Evolutionary conservation across 1,139 yeast genomes (phyloP).

Genomic region (Yamadazyma oceani): DNA sequence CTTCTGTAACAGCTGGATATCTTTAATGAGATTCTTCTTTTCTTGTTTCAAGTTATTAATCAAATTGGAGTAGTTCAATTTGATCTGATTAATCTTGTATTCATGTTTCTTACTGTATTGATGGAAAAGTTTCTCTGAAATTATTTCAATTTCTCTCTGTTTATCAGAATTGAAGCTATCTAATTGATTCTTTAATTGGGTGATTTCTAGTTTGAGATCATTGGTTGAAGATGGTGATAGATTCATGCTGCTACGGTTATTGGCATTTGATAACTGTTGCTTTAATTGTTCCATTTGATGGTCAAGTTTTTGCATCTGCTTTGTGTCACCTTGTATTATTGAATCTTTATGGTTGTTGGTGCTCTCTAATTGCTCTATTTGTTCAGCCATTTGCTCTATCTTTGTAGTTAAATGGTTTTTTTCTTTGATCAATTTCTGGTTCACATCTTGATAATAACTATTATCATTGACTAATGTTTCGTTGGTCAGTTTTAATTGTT

Average conservation of each 20-base stretch:
- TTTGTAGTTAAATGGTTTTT: conserved; percentile 1
- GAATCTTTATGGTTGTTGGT: conserved; percentile 1
- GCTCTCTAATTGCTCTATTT: conserved; percentile 2
- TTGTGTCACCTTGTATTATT: conserved; percentile 2
- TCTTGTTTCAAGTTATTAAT: conserved; percentile 39
- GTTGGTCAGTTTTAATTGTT: not conserved
- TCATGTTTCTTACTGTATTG: conserved; percentile 69
- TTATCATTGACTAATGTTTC: not conserved
- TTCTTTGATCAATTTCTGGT: conserved; percentile 2
- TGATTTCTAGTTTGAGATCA: not conserved
- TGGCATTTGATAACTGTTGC: conserved; percentile 1
- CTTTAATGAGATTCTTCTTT: conserved; percentile 42
- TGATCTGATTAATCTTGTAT: conserved; percentile 54
- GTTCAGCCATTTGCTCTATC: not conserved
- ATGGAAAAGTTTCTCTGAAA: conserved; percentile 62
- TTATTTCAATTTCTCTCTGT: conserved; percentile 39
- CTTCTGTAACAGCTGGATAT: conserved; percentile 44
- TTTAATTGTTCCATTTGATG: conserved; percentile 2
- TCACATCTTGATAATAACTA: not conserved
- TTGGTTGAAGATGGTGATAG: not conserved
- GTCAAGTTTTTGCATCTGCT: conserved; percentile 1
- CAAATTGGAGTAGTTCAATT: conserved; percentile 30
- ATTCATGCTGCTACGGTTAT: conserved; percentile 1
- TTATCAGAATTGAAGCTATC: conserved; percentile 7
- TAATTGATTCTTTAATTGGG: conserved; percentile 3